Evolutionary conservation across 2,329 filamentous ascomycete species (phyloP).

Genomic region (Aspergillus neotritici): DNA sequence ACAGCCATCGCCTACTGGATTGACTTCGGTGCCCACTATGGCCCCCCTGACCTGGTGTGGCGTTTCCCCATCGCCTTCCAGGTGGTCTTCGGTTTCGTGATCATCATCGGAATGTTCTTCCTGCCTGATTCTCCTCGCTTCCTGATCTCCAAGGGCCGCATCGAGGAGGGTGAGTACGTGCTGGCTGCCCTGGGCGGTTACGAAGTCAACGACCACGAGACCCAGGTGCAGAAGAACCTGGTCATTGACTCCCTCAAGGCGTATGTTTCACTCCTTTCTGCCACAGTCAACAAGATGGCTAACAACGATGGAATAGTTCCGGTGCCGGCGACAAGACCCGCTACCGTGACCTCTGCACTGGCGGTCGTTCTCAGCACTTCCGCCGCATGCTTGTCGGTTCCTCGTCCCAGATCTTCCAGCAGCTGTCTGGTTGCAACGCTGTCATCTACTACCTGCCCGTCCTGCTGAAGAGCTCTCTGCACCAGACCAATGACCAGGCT

Average conservation of each 20-base stretch:
- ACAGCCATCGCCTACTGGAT: constrained; percentile 51
- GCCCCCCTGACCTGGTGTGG: constrained; percentile 38
- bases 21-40: constrained; percentile 42
- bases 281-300: constrained; percentile 26
- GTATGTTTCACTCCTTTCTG: constrained; percentile 33
- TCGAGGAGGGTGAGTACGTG: constrained; percentile 45
- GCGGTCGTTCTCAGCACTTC: constrained; percentile 37
- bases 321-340: constrained; percentile 47
- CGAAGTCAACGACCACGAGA: constrained; percentile 51
- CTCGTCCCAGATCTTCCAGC: constrained; percentile 42
- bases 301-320: constrained; percentile 43
- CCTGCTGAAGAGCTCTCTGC: constrained; percentile 44
- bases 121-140: constrained; percentile 45
- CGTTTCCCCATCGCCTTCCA: constrained; percentile 52
- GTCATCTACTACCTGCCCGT: constrained; percentile 48
- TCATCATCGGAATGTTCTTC: constrained; percentile 39
- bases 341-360: constrained; percentile 39
- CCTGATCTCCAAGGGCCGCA: constrained; percentile 41
- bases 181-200: constrained; percentile 47
- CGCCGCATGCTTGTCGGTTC: constrained; percentile 38
- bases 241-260: constrained; percentile 64
- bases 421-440: constrained; percentile 47
- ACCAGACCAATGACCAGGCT: constrained; percentile 38
- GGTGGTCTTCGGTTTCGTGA: constrained; percentile 45
- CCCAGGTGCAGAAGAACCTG: constrained; percentile 56